Conservation (phyloP, 345 rosid species). For the Gossypium turneri region DNA sequence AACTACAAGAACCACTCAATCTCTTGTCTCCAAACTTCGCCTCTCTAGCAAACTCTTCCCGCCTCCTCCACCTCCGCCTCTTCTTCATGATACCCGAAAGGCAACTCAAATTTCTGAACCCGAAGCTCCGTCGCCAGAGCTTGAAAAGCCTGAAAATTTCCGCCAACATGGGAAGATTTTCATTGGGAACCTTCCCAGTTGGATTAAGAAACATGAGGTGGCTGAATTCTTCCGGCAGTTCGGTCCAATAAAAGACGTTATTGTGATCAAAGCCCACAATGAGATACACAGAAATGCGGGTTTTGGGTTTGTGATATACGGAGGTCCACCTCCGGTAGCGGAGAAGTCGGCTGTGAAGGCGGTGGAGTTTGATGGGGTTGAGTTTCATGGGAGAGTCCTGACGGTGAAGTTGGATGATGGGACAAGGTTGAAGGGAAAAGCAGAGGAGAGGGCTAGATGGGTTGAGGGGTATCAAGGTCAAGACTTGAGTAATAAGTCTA, state of each 20-base stretch:
- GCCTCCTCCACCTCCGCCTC: constrained; percentile 40
- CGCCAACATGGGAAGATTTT: constrained; percentile 81
- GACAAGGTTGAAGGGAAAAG: constrained; percentile 55
- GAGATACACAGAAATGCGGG: constrained; percentile 71
- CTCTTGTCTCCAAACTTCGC: constrained; percentile 64
- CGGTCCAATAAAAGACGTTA: constrained; percentile 66
- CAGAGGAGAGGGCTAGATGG: constrained; percentile 63
- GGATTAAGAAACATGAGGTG: constrained; percentile 75
- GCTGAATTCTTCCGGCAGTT: constrained; percentile 77
- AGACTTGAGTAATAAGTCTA: constrained; percentile 40
- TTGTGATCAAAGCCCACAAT: constrained; percentile 67
- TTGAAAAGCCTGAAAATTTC: constrained; percentile 25
- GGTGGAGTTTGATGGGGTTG: constrained; percentile 84
- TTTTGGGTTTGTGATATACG: constrained; percentile 76
- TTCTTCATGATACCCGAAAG: constrained; percentile 22
- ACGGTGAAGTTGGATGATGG: constrained; percentile 94
- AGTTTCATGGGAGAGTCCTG: constrained; percentile 82
- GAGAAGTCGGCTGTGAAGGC: constrained; percentile 74
- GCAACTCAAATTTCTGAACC: constrained; percentile 24
- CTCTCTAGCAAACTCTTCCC: constrained; percentile 74
- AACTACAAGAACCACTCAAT: background rate
- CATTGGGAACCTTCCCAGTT: constrained; percentile 77
- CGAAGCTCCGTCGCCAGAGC: constrained; percentile 27
- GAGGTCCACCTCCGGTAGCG: constrained; percentile 28
- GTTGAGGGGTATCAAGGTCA: constrained; percentile 46